Conservation (phyloP, 2,329 filamentous ascomycete species). For the Fusarium multiceps region DNA sequence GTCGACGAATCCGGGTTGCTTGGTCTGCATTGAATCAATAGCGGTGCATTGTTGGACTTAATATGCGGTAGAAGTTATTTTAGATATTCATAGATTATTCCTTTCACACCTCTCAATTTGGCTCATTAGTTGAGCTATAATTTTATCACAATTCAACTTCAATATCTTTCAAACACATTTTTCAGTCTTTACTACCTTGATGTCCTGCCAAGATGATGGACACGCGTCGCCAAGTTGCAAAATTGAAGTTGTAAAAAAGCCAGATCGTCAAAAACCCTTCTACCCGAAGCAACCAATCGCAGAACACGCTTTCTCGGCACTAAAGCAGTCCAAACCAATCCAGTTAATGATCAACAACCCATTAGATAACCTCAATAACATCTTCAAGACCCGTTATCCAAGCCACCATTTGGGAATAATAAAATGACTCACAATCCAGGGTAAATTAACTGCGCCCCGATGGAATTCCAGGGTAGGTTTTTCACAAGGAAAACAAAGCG, state of each 20-base stretch:
- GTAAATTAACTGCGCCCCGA: slow-evolving; percentile 11
- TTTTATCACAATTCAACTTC: not conserved
- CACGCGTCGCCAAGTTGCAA: not conserved
- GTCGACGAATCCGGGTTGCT: slow-evolving; percentile 64
- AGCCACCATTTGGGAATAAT: not conserved
- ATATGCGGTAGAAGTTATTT: not conserved
- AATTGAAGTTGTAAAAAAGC: not conserved
- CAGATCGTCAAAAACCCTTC: not conserved
- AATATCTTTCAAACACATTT: fast-evolving
- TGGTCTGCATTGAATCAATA: slow-evolving; percentile 62
- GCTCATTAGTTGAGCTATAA: not conserved
- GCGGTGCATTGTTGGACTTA: not conserved
- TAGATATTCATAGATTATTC: slow-evolving; percentile 21
- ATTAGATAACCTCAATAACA: not conserved
- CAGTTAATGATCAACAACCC: slow-evolving; percentile 4
- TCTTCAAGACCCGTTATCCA: not conserved
- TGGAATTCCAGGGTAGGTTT: not conserved
- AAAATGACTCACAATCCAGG: not conserved
- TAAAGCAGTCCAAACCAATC: not conserved
- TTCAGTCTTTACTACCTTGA: too few species aligned
- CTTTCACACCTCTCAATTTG: not conserved
- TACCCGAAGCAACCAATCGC: not conserved
- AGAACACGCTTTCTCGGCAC: slow-evolving; percentile 14
- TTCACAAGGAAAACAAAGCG: slow-evolving; percentile 12
- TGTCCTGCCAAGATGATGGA: not conserved